Percentiles rank a stretch among this genome's conserved stretches.
phyloP scores from a whole-genome alignment of 805 yeast genomes.

The Kodamaea hsintzibuensis region DNA sequence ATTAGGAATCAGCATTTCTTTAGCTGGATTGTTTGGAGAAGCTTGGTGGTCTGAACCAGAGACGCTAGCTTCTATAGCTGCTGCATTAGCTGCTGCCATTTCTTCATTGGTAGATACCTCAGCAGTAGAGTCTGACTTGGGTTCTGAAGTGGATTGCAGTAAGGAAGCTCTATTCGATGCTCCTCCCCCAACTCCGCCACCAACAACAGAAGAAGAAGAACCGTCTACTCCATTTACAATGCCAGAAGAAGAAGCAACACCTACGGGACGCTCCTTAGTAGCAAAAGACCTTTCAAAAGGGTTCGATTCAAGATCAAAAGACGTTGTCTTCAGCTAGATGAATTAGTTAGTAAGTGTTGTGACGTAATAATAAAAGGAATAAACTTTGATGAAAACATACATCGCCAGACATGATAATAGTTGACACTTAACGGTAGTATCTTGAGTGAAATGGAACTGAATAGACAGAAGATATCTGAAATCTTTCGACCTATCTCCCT shows the following conservation, averaged over 20 bases:
- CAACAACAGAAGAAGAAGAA: not conserved
- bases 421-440: not conserved
- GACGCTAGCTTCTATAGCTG: not conserved
- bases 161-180: not conserved
- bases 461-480: not conserved
- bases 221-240: not conserved
- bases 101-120: not conserved
- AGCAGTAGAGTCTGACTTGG: not conserved
- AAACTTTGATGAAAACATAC: slow-evolving; percentile 7
- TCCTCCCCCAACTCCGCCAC: not conserved
- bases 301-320: slow-evolving; percentile 85
- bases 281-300: slow-evolving; percentile 96
- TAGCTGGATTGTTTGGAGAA: not conserved
- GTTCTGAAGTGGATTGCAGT: not conserved
- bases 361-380: slow-evolving; percentile 15
- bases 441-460: not conserved
- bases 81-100: not conserved
- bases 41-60: not conserved
- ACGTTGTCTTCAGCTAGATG: slow-evolving; percentile 32
- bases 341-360: slow-evolving; percentile 22
- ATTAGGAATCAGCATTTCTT: slow-evolving; percentile 38
- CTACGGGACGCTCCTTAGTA: slow-evolving; percentile 40
- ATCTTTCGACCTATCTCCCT: not conserved
- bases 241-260: not conserved
- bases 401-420: slow-evolving; percentile 12